Percentiles rank a stretch among this genome's conserved stretches.
Conservation (phyloP, 2,329 filamentous ascomycete genomes). For the Xylariaceae sp. region DNA sequence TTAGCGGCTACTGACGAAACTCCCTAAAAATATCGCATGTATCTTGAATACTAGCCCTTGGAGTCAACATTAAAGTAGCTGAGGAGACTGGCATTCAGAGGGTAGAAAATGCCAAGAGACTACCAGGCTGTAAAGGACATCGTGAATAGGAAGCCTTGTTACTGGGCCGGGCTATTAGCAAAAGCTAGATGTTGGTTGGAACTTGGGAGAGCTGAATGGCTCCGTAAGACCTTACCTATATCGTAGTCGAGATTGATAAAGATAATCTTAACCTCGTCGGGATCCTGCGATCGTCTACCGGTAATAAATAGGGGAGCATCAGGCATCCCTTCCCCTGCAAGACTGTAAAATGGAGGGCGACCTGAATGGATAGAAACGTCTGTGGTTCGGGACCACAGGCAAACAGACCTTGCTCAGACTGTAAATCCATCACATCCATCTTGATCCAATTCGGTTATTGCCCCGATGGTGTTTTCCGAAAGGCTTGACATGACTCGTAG, state of each 20-base stretch:
- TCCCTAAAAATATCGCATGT: background rate
- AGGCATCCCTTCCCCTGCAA: conserved; percentile 6
- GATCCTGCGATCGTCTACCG: conserved; percentile 1
- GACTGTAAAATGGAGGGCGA: conserved; percentile 13
- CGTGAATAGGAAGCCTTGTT: background rate
- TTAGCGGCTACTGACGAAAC: background rate
- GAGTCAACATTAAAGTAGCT: background rate
- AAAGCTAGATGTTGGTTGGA: background rate
- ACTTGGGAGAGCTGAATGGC: background rate
- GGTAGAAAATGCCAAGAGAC: background rate
- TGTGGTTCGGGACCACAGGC: conserved; percentile 25
- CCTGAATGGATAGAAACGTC: conserved; percentile 22
- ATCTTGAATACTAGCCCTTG: background rate
- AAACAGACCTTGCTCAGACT: conserved; percentile 26
- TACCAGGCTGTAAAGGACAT: background rate
- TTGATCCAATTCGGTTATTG: conserved; percentile 24
- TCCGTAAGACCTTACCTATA: background rate
- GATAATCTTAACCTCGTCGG: background rate
- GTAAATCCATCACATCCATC: conserved; percentile 25
- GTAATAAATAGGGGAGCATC: conserved; percentile 14
- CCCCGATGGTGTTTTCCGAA: conserved; percentile 20
- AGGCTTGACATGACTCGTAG: conserved; percentile 9
- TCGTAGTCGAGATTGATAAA: background rate
- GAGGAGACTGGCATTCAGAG: background rate
- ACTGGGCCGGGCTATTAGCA: background rate